These are phyloP conservation scores for Chaetomium sp. DNA, from an alignment of 2,329 filamentous ascomycete genomes.

Conservation along the genomic window DNA sequence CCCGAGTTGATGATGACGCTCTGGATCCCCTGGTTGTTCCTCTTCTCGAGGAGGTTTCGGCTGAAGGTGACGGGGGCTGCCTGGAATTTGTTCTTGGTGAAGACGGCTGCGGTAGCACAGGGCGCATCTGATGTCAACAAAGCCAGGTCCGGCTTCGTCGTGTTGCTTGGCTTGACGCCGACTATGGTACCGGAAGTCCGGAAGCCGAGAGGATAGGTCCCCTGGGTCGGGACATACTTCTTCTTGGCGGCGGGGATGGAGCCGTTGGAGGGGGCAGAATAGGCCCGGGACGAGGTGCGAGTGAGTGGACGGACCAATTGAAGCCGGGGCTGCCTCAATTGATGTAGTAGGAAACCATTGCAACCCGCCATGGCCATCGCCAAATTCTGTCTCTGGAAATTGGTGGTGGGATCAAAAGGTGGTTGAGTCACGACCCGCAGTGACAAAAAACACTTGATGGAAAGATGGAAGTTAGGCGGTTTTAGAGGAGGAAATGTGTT, in stretches of 20 bases:
- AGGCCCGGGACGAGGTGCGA: conserved; percentile 46
- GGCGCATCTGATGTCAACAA: conserved; percentile 84
- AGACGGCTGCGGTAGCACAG: conserved; percentile 86
- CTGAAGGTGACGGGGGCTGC: conserved; percentile 92
- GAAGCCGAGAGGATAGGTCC: conserved; percentile 90
- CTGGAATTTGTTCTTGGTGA: conserved; percentile 98
- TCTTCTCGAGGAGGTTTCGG: conserved; percentile 67
- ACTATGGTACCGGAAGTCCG: conserved; percentile 83
- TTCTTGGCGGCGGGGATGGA: conserved; percentile 76
- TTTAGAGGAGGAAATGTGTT: conserved; percentile 7
- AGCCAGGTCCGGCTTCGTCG: conserved; percentile 85
- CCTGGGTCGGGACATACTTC: conserved; percentile 84
- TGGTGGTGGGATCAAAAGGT: neutral
- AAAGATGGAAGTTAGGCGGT: conserved; percentile 15
- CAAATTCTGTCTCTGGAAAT: conserved; percentile 7
- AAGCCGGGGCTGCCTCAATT: conserved; percentile 33
- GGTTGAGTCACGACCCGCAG: conserved; percentile 20
- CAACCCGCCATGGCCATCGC: conserved; percentile 31
- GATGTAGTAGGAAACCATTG: conserved; percentile 29
- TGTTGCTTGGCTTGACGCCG: conserved; percentile 92
- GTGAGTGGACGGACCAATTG: conserved; percentile 31
- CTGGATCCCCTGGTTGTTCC: conserved; percentile 69
- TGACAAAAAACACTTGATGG: neutral
- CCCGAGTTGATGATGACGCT: conserved; percentile 93
- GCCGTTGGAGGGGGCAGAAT: conserved; percentile 61